These are phyloP conservation scores for Magnaporthiopsis incrustans DNA, from an alignment of 2,329 filamentous ascomycete species.

Conservation along the genomic window DNA sequence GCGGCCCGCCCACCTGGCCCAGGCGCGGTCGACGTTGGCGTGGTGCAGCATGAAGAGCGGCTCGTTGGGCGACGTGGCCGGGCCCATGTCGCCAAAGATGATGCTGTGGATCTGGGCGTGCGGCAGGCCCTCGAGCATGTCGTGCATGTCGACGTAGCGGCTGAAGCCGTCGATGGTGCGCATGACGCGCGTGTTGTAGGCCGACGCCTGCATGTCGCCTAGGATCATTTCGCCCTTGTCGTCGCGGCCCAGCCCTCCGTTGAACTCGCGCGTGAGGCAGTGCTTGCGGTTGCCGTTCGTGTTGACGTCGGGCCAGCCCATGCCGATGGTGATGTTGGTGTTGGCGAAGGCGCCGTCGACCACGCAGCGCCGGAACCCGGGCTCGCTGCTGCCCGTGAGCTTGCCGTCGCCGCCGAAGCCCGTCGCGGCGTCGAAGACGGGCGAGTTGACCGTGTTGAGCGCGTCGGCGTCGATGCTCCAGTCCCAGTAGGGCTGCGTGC, in stretches of 20 bases:
- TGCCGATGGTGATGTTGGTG: conserved; percentile 3
- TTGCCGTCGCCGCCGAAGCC: conserved; percentile 5
- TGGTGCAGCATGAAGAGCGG: conserved; percentile 40
- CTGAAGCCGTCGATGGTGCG: conserved; percentile 23
- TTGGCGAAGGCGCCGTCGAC: conserved; percentile 6
- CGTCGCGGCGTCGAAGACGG: conserved; percentile 37
- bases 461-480: conserved; percentile 25
- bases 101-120: conserved; percentile 33
- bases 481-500: conserved; percentile 28
- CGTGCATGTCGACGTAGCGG: conserved; percentile 16
- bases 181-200: too few species aligned
- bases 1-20: conserved; percentile 39
- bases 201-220: conserved; percentile 10
- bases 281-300: background rate
- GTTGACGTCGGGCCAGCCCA: background rate
- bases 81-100: conserved; percentile 36
- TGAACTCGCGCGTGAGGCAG: conserved; percentile 4
- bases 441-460: conserved; percentile 31
- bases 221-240: conserved; percentile 24
- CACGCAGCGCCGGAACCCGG: background rate
- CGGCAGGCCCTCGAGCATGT: conserved; percentile 22
- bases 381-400: background rate
- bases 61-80: conserved; percentile 34
- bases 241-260: conserved; percentile 4
- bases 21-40: conserved; percentile 36